Evolutionary conservation across 2,329 filamentous ascomycete genomes (phyloP).

Genomic region (Exserohilum rostratum): DNA sequence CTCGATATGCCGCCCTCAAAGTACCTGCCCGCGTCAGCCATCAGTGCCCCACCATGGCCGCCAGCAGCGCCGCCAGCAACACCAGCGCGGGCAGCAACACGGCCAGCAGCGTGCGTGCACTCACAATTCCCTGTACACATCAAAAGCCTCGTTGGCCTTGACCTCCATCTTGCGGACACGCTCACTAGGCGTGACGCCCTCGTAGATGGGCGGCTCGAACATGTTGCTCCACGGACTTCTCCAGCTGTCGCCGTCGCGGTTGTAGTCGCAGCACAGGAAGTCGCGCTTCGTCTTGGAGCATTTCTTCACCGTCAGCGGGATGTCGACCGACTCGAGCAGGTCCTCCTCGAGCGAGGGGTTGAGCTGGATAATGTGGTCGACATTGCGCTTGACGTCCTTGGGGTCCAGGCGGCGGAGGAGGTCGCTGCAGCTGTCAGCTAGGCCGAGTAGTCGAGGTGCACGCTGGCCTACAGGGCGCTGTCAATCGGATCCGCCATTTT

Average conservation of each 20-base stretch:
- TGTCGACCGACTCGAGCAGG: conserved; percentile 95
- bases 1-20: conserved; percentile 95
- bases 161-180: conserved; percentile 92
- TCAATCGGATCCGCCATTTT: conserved; percentile 57
- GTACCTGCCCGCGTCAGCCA: conserved; percentile 60
- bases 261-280: conserved; percentile 99
- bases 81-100: neutral
- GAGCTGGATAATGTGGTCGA: conserved; percentile 85
- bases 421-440: conserved; percentile 66
- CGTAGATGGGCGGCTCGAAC: conserved; percentile 87
- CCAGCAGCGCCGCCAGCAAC: too few species aligned
- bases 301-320: conserved; percentile 83
- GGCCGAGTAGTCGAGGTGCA: neutral
- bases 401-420: conserved; percentile 97
- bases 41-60: neutral
- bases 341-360: conserved; percentile 95
- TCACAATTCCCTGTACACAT: conserved; percentile 89
- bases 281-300: conserved; percentile 90
- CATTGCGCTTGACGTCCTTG: conserved; percentile 85
- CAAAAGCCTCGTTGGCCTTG: conserved; percentile 92
- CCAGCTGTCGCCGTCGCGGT: conserved; percentile 97
- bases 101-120: conserved; percentile 27
- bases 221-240: conserved; percentile 99
- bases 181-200: conserved; percentile 88
- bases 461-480: conserved; percentile 70